These are phyloP conservation scores for Citrus australasica DNA, from an alignment of 345 rosid species.

Conservation along the genomic window DNA sequence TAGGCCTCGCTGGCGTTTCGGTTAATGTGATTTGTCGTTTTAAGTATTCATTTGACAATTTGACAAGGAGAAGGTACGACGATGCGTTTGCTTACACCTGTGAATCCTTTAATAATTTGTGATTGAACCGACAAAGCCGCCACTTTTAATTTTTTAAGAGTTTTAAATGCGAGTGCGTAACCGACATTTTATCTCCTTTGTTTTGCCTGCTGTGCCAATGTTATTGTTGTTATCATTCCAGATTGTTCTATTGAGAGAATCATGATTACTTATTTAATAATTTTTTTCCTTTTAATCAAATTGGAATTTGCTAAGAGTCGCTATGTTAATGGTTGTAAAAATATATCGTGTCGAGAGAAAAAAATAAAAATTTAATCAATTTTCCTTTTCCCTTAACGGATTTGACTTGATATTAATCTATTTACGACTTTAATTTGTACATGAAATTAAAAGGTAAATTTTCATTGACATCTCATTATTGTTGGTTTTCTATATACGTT, in stretches of 20 bases:
- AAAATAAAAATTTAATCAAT: too few species aligned
- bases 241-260: neutral
- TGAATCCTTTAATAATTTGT: neutral
- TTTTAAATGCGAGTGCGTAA: neutral
- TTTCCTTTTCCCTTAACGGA: too few species aligned
- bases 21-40: neutral
- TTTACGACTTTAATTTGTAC: too few species aligned
- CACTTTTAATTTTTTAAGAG: neutral
- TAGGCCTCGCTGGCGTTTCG: neutral
- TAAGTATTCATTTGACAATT: neutral
- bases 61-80: neutral
- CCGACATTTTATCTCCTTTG: neutral
- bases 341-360: too few species aligned
- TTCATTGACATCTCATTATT: too few species aligned
- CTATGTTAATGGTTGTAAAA: neutral
- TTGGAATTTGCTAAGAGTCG: neutral
- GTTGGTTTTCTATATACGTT: too few species aligned
- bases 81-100: neutral
- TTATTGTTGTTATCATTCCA: neutral
- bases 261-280: neutral
- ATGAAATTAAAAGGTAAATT: too few species aligned
- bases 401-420: too few species aligned
- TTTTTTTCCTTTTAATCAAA: neutral
- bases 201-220: neutral
- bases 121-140: neutral